These are phyloP conservation scores for Boechera retrofracta DNA, from an alignment of 345 rosid species.

Conservation along the genomic window DNA sequence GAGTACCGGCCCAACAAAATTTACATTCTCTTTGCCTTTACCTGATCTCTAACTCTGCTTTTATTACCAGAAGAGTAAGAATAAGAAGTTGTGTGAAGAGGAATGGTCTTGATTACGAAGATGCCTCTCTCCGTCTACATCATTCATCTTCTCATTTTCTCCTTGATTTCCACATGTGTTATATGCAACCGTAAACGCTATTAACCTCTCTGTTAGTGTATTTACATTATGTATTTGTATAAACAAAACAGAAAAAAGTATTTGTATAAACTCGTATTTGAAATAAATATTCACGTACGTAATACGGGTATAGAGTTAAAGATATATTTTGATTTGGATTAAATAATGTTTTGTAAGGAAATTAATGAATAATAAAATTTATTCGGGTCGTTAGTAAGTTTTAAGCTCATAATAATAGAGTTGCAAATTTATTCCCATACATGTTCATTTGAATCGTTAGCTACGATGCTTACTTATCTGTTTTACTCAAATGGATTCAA, in stretches of 20 bases:
- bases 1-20: neutral
- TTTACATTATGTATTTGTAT: neutral
- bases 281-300: neutral
- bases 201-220: neutral
- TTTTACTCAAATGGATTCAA: neutral
- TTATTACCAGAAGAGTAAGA: neutral
- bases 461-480: neutral
- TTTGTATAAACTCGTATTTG: neutral
- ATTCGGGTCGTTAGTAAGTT: neutral
- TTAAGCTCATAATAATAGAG: neutral
- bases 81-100: slow-evolving; percentile 4
- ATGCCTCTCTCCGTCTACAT: slow-evolving; percentile 31
- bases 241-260: too few species aligned
- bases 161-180: slow-evolving; percentile 29
- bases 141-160: slow-evolving; percentile 31
- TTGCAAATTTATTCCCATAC: neutral
- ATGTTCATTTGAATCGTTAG: neutral
- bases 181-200: slow-evolving; percentile 29
- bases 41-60: neutral
- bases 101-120: slow-evolving; percentile 19
- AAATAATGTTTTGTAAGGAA: neutral
- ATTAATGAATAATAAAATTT: neutral
- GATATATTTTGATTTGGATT: neutral
- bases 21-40: slow-evolving; percentile 12
- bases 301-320: neutral